phyloP scores from a whole-genome alignment of 768 basidiomycete genomes.

The Lentinula guzmanii region DNA sequence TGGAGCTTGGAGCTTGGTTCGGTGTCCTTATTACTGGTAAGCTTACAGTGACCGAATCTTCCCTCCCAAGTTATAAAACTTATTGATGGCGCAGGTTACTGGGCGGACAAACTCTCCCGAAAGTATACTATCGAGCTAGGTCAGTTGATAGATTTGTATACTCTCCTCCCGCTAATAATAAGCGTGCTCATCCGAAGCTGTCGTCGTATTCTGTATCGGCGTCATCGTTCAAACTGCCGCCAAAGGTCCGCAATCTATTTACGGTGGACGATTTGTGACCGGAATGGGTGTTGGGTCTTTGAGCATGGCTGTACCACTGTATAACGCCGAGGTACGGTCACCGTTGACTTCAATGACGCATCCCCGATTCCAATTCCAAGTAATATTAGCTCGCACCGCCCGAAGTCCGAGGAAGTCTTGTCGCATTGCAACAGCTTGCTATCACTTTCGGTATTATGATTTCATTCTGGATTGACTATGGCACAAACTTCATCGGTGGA shows the following conservation, averaged over 20 bases:
- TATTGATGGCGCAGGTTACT: conserved; percentile 30
- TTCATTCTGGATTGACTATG: conserved; percentile 49
- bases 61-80: not conserved
- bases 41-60: not conserved
- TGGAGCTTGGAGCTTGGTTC: conserved; percentile 73
- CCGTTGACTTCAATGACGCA: conserved; percentile 66
- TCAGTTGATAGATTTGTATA: conserved; percentile 15
- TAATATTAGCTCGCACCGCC: conserved; percentile 64
- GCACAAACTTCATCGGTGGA: conserved; percentile 64
- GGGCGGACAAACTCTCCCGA: conserved; percentile 68
- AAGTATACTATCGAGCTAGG: conserved; percentile 67
- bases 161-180: conserved; percentile 15
- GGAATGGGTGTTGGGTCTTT: conserved; percentile 79
- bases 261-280: conserved; percentile 71
- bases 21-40: conserved; percentile 66
- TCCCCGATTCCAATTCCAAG: not conserved
- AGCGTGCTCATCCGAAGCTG: conserved; percentile 26
- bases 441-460: conserved; percentile 80
- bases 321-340: conserved; percentile 43
- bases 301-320: conserved; percentile 79
- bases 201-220: conserved; percentile 59
- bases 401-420: conserved; percentile 75
- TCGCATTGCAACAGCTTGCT: conserved; percentile 76
- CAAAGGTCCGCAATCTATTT: conserved; percentile 53
- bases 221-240: conserved; percentile 71